phyloP scores from a whole-genome alignment of 257 asterid genomes.

The Scutellaria barbata region DNA sequence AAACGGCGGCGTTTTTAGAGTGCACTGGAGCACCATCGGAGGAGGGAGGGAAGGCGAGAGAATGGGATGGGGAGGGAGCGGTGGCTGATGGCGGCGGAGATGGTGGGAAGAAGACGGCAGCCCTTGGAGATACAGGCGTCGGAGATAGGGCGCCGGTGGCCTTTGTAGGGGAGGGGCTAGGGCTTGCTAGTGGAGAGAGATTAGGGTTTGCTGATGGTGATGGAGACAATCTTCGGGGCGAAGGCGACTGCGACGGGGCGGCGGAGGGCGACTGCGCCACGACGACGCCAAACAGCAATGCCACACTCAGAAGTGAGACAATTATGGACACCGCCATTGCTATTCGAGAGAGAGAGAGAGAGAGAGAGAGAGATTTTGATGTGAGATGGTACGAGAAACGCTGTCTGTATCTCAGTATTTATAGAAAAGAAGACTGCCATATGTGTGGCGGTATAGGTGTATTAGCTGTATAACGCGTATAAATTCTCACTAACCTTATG shows the following conservation, averaged over 20 bases:
- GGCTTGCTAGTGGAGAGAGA: constrained; percentile 26
- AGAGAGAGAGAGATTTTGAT: background rate
- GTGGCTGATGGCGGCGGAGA: constrained; percentile 36
- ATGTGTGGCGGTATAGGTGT: too few relatives aligned
- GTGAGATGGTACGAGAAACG: background rate
- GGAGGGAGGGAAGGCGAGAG: constrained; percentile 36
- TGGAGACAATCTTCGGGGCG: constrained; percentile 14
- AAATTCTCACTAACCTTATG: background rate
- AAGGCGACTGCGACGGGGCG: constrained; percentile 41
- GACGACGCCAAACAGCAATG: constrained; percentile 37
- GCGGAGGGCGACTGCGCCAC: constrained; percentile 38
- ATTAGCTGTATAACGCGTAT: background rate
- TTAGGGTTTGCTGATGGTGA: constrained; percentile 33
- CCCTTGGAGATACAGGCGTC: constrained; percentile 35
- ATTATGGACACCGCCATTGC: constrained; percentile 45
- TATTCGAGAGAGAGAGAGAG: background rate
- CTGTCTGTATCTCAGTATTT: constrained; percentile 28
- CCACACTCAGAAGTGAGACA: constrained; percentile 27
- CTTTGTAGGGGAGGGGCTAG: constrained; percentile 28
- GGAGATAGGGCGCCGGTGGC: constrained; percentile 20
- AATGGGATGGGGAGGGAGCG: constrained; percentile 49
- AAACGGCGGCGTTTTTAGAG: constrained; percentile 26
- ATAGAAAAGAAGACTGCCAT: constrained; percentile 41
- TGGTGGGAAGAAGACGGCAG: constrained; percentile 33
- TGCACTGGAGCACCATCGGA: constrained; percentile 27